Percentiles rank a stretch among this genome's conserved stretches.
Conservation (phyloP, 2,329 filamentous ascomycete genomes). For the Fusarium xyrophilum region DNA sequence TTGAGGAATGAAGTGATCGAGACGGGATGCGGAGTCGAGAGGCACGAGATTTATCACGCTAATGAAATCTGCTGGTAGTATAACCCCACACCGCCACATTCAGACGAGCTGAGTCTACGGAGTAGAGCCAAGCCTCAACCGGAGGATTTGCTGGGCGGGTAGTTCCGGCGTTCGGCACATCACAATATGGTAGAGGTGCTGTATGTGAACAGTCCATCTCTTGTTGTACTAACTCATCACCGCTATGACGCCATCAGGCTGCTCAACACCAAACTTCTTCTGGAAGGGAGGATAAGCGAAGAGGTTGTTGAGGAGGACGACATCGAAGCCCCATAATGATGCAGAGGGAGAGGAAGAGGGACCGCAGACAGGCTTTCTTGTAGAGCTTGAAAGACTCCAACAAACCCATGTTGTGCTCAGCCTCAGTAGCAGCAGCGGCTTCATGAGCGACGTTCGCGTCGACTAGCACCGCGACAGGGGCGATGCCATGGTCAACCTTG, state of each 20-base stretch:
- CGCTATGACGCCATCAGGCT: constrained; percentile 40
- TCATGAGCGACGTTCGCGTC: constrained; percentile 32
- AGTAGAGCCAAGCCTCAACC: background rate
- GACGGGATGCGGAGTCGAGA: background rate
- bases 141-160: background rate
- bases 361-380: constrained; percentile 48
- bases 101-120: background rate
- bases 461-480: constrained; percentile 11
- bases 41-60: background rate
- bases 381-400: constrained; percentile 50
- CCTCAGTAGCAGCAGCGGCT: constrained; percentile 42
- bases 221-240: background rate
- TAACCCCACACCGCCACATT: constrained; percentile 5
- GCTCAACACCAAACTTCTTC: constrained; percentile 49
- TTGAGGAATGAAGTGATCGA: background rate
- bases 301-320: constrained; percentile 50
- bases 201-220: background rate
- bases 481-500: constrained; percentile 17
- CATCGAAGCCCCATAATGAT: constrained; percentile 54
- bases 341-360: constrained; percentile 48
- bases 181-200: too few relatives aligned
- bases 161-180: background rate
- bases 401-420: constrained; percentile 46
- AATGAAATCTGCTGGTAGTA: background rate
- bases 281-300: constrained; percentile 51